These are phyloP conservation scores for Penicillium sp. DNA, from an alignment of 2,329 filamentous ascomycete species.

Conservation along the genomic window DNA sequence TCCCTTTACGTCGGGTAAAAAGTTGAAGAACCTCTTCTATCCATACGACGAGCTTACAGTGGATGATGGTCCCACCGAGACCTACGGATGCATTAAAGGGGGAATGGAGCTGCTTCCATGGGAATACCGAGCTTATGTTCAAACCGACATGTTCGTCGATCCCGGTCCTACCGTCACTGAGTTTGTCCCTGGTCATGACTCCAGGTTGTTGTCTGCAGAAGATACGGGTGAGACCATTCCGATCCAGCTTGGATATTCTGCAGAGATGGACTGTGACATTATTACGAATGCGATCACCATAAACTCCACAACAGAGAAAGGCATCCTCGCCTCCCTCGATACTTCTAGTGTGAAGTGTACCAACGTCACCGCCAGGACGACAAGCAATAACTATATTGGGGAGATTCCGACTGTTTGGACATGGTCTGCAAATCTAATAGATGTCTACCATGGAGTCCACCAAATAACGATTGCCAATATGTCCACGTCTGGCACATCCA, in stretches of 20 bases:
- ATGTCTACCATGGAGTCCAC: conserved; percentile 63
- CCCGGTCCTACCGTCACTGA: conserved; percentile 61
- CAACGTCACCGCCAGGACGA: conserved; percentile 39
- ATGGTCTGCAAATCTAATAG: conserved; percentile 54
- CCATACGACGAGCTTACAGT: conserved; percentile 60
- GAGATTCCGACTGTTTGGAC: conserved; percentile 57
- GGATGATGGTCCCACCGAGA: conserved; percentile 47
- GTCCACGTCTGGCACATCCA: conserved; percentile 45
- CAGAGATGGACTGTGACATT: conserved; percentile 60
- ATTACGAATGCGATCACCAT: conserved; percentile 54
- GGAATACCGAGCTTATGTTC: conserved; percentile 63
- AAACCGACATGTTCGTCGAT: conserved; percentile 49
- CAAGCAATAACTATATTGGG: conserved; percentile 52
- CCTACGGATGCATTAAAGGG: conserved; percentile 47
- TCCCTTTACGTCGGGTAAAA: conserved; percentile 56
- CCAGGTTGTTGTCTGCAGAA: conserved; percentile 50
- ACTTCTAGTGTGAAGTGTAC: conserved; percentile 48
- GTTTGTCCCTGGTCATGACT: conserved; percentile 63
- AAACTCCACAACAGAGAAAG: conserved; percentile 54
- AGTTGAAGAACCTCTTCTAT: conserved; percentile 64
- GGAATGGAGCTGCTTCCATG: conserved; percentile 55
- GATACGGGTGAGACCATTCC: conserved; percentile 51
- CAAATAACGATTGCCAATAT: conserved; percentile 59
- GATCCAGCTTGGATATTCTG: conserved; percentile 60
- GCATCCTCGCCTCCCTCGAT: conserved; percentile 47